Evolutionary conservation across 2,329 filamentous ascomycete species (phyloP), one percentile per base, ranked within the genome.

Genomic region (Polytolypa hystricis): DNA sequence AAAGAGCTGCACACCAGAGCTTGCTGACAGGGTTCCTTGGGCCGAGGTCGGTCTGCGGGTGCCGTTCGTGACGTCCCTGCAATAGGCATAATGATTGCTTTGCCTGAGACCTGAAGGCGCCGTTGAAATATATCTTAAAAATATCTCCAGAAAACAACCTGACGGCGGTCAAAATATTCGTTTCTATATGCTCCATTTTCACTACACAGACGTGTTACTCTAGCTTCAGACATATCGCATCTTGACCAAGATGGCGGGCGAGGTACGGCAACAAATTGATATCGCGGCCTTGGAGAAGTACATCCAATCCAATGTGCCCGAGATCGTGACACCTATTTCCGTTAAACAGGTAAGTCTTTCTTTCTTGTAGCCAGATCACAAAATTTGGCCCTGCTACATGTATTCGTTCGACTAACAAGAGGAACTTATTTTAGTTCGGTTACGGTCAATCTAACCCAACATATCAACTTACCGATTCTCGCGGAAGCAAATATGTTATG

Each of bases 361-460:
- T 10, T 11, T 7, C 48, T 89, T 25, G 21, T n/a, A n/a, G n/a
- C 21, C n/a, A 25, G 21, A n/a, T 7, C 7, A 7, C 21, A 7
- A 25, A 25, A 25, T 25, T 14, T 25, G 7, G 7, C 7, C n/a
- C n/a, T 25, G 21, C n/a, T n/a, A 25, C 19, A 35, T 30, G n/a
- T n/a, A 7, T 25, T 7, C 21, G 21, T 7, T 7, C 18, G 23
- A 14, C n/a, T 18, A 16, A 30, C 5, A 3, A 12, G n/a, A n/a
- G n/a, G n/a, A n/a, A n/a, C n/a, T 12, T 20, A 10, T 37, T 35
- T 19, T 53, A 95, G 83, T 96, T 96, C 57, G 84, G 87, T 51
- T 96, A 91, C 58, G 89, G 89, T 42, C 89, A 96, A 64, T 94
- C 85, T 41, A 96, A 96, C 58, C 89, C 89, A 30, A 96, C 89